Base-by-base conservation (phyloP, 176 grass and related monocot species). In the Bromus sterilis region DNA sequence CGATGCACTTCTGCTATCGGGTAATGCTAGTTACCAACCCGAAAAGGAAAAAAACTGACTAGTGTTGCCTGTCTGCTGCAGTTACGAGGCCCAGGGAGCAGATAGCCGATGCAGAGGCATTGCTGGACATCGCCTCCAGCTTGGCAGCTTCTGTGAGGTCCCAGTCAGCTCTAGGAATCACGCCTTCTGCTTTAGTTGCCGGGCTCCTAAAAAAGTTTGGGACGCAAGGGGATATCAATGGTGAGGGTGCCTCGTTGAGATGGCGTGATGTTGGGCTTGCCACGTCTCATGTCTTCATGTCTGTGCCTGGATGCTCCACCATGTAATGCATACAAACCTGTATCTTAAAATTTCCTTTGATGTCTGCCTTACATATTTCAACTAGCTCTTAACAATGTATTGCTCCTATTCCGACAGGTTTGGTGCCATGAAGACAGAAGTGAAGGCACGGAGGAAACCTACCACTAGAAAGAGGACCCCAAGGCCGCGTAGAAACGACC, bases 81-180 rank as follows among this genome's bases (percentile, higher is more conserved):
- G 95, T 94, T 69, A 81, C 91, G 15, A 98, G 79, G 65, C 95
- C 95, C 11, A 92, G 90, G 87, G 95, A 97, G 79, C 95, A 94
- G 78, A 73, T 97, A 15, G 90, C 92, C 21, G 95, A 97, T 24
- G 95, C 95, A 43, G 92, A 94, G 63, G 86, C 95, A 6, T 82
- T 98, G 66, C 74, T 94, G 56, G 92, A 89, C 90, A 92, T 98
- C 32, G 66, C 95, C 1, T 42, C 46, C 76, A 93, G 86, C 55
- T 83, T 98, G 67, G 81, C 87, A 14, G 83, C 90, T 21, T 91
- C 95, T 34, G 86, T 94, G 35, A 94, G 86, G 72, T 87, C 92
- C 34, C 90, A 94, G 36, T 80, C 90, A 9, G 86, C 63, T 70
- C 84, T 91, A 43, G 92, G 95, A 43, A 60, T 94, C 49, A 98